Conservation (phyloP, 805 yeast genomes). For the Yarrowia divulgata region DNA sequence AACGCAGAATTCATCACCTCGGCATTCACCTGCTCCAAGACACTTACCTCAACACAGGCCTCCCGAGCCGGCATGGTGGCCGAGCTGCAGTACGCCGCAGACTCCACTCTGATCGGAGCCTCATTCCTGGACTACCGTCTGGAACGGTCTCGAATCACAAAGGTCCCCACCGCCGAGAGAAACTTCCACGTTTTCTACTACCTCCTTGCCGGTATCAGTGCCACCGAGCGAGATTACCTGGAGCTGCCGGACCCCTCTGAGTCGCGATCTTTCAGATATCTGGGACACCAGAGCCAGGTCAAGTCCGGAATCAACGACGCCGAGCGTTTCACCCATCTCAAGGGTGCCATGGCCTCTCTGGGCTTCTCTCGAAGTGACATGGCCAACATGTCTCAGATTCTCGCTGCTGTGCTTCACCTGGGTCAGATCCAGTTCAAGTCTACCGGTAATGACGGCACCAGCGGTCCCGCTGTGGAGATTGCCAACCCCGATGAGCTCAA, state of each 20-base stretch:
- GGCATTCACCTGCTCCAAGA: conserved; percentile 54
- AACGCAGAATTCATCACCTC: conserved; percentile 51
- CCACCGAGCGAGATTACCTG: conserved; percentile 53
- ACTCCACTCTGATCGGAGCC: conserved; percentile 60
- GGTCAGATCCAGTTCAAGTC: conserved; percentile 54
- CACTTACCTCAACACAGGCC: conserved; percentile 49
- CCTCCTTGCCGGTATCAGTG: conserved; percentile 59
- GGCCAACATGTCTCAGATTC: conserved; percentile 58
- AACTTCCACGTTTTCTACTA: conserved; percentile 68
- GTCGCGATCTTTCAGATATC: conserved; percentile 53
- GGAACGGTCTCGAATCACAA: conserved; percentile 62
- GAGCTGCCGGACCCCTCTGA: conserved; percentile 51
- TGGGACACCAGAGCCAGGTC: conserved; percentile 55
- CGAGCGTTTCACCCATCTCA: conserved; percentile 56
- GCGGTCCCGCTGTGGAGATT: conserved; percentile 51
- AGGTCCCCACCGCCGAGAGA: conserved; percentile 60
- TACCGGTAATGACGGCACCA: conserved; percentile 50
- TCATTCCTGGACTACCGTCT: conserved; percentile 62
- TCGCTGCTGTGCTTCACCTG: conserved; percentile 55
- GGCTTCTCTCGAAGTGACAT: conserved; percentile 58
- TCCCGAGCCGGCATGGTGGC: conserved; percentile 65
- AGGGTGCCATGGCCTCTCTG: conserved; percentile 58
- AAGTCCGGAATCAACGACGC: conserved; percentile 59
- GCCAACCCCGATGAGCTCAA: conserved; percentile 50
- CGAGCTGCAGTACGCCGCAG: conserved; percentile 59